Base-by-base conservation (phyloP, 208 protist genomes). In the Acanthamoeba sp. region DNA sequence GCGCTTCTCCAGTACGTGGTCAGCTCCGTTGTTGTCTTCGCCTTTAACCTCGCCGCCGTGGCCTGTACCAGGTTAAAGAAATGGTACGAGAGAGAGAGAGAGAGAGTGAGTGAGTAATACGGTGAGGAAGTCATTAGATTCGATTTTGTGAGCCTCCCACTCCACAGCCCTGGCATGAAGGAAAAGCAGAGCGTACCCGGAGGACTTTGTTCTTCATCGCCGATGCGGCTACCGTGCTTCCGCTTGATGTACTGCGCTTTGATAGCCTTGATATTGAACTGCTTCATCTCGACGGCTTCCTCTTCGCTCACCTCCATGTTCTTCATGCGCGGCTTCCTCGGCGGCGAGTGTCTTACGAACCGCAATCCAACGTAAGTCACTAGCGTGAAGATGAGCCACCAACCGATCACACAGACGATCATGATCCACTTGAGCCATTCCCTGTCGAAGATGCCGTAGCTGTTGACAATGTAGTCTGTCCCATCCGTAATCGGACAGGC, bases 181-280 rank as follows among this genome's bases (percentile, higher is more conserved):
- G n/a, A n/a, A n/a, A n/a, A n/a, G n/a, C n/a, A n/a, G n/a, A n/a
- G n/a, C 45, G 45, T 50, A 50, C 45, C 5, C 12, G 45, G 45
- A 50, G 45, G 18, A 14, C 45, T 50, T 6, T 14, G 9, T 6
- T 50, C 18, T 50, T 50, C 45, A 14, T 50, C 0, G 45, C 18
- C 45, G 5, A 22, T 6, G 18, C 12, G 45, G 45, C 45, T 50
- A 14, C 45, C 45, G 45, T 50, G 45, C 18, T 14, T 6, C 0
- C 45, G 45, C 45, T 57, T 48, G n/a, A 62, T 9, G 80, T 62
- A 20, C 0, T 10, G 18, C 2, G n/a, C 29, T 20, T 91, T 91
- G 85, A 45, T 10, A 27, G 66, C 36, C 85, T 71, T 91, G 85
- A 91, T 91, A 29, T 91, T 91, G 62, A 91, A 91, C 36, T 91